A percentile compares a stretch with the other conserved stretches of the same genome.
phyloP scores from a whole-genome alignment of 805 yeast species.

The Brettanomyces anomalus region DNA sequence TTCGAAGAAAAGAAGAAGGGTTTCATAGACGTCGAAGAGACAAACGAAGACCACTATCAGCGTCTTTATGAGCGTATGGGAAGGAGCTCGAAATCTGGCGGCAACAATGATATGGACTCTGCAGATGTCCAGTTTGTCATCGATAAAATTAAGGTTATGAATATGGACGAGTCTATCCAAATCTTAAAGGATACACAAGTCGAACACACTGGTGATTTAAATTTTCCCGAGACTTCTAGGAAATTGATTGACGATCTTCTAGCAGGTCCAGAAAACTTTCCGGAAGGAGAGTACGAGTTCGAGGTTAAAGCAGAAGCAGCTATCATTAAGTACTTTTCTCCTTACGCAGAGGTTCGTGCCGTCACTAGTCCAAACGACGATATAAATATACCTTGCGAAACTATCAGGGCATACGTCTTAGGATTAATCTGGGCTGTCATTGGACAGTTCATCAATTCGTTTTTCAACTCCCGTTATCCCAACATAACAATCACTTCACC shows the following conservation, averaged over 20 bases:
- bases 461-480: slow-evolving; percentile 52
- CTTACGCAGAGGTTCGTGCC: slow-evolving; percentile 62
- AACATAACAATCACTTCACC: slow-evolving; percentile 38
- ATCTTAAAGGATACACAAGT: slow-evolving; percentile 19
- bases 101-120: neutral
- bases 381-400: slow-evolving; percentile 38
- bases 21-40: neutral
- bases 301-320: slow-evolving; percentile 27
- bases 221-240: slow-evolving; percentile 17
- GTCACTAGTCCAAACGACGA: slow-evolving; percentile 48
- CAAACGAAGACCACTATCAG: neutral
- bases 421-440: slow-evolving; percentile 24
- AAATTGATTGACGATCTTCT: neutral
- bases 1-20: neutral
- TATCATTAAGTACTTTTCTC: slow-evolving; percentile 35
- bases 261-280: neutral
- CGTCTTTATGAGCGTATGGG: neutral
- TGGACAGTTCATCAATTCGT: slow-evolving; percentile 51
- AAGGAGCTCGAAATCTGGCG: neutral
- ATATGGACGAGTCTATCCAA: slow-evolving; percentile 19
- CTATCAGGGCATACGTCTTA: slow-evolving; percentile 22
- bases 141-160: slow-evolving; percentile 1
- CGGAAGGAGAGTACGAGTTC: slow-evolving; percentile 7
- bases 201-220: slow-evolving; percentile 24
- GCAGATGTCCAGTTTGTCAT: slow-evolving; percentile 1